phyloP scores from a whole-genome alignment of 2,329 filamentous ascomycete species.

The Colletotrichum tropicale region DNA sequence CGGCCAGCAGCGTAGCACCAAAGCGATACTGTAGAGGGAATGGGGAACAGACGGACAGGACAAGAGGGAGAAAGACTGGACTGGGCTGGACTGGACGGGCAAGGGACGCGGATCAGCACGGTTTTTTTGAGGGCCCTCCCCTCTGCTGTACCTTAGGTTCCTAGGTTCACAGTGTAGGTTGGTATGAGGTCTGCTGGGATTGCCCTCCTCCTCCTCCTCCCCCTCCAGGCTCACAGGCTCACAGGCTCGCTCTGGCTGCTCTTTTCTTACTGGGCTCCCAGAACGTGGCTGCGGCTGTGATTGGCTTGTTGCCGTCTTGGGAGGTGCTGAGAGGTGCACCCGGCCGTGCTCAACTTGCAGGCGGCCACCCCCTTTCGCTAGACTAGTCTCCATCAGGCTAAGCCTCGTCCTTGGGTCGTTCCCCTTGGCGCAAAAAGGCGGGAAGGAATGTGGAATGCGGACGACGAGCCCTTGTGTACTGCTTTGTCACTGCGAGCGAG shows the following conservation, averaged over 20 bases:
- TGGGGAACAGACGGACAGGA: neutral
- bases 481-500: neutral
- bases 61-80: neutral
- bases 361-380: neutral
- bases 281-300: neutral
- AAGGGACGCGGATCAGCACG: constrained; percentile 12
- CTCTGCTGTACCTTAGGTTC: neutral
- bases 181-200: neutral
- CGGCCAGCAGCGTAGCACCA: constrained; percentile 15
- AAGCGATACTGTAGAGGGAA: neutral
- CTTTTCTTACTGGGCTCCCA: neutral
- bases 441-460: constrained; percentile 4
- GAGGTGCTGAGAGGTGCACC: neutral
- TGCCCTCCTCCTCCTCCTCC: neutral
- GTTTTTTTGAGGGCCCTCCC: constrained; percentile 4
- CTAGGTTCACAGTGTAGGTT: neutral
- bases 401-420: neutral
- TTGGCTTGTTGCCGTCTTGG: neutral
- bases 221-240: no score
- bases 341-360: neutral
- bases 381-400: neutral
- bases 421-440: constrained; percentile 8
- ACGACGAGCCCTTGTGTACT: neutral
- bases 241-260: neutral
- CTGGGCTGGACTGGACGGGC: neutral